A percentile compares a stretch with the other conserved stretches of the same genome.
Evolutionary conservation across 441 rosid species (phyloP).

Genomic region (Kokia cookei): DNA sequence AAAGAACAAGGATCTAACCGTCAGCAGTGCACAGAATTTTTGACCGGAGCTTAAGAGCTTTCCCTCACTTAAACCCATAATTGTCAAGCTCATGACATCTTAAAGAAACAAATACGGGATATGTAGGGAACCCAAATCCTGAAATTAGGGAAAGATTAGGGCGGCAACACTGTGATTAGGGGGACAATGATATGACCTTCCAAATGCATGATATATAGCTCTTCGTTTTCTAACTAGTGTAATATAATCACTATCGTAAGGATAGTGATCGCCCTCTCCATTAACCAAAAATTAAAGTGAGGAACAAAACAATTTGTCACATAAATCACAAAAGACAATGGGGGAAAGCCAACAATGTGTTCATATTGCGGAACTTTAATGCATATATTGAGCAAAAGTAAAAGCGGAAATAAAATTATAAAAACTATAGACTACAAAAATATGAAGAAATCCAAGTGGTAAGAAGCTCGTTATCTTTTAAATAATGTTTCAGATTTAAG

Average conservation of each 20-base stretch:
- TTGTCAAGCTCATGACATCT: not conserved
- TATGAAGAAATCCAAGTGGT: too few relatives aligned
- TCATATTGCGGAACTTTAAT: not conserved
- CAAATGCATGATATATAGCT: not conserved
- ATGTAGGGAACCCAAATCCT: constrained; percentile 32
- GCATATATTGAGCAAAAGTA: not conserved
- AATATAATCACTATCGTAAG: not conserved
- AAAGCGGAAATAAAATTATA: too few relatives aligned
- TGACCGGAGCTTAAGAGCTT: constrained; percentile 5
- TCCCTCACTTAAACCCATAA: not conserved
- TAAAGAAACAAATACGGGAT: not conserved
- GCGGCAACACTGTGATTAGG: constrained; percentile 12
- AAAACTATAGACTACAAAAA: too few relatives aligned
- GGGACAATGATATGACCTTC: constrained; percentile 29
- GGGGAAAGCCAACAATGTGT: constrained; percentile 12
- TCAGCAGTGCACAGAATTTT: constrained; percentile 7
- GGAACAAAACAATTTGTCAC: not conserved
- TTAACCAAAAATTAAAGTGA: not conserved
- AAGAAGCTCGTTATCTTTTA: too few relatives aligned
- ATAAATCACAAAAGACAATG: not conserved
- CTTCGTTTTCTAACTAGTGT: not conserved
- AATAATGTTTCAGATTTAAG: too few relatives aligned
- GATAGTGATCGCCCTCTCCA: constrained; percentile 8
- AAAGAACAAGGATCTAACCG: not conserved
- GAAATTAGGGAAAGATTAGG: constrained; percentile 52